Base-by-base conservation (phyloP, 371 early-diverging fungal species). In the Sporodiniella umbellata region DNA sequence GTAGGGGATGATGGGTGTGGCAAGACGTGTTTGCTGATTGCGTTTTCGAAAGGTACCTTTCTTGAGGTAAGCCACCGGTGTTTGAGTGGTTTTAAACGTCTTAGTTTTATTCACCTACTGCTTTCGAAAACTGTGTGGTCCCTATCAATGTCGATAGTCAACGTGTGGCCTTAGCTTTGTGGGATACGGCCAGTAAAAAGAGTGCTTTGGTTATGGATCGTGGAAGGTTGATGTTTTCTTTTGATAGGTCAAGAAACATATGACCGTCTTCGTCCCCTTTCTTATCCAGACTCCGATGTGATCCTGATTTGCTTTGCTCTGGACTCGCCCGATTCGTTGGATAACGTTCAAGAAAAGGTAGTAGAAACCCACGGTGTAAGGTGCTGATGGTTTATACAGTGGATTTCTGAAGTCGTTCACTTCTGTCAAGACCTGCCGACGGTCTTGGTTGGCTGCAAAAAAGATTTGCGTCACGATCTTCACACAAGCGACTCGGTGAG, bases 1-100 rank as follows among this genome's bases (percentile, higher is more conserved):
- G 95, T 97, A 40, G 98, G 98, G 43, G 97, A 96, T 68, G 96
- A 95, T 81, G 94, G 94, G 45, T 94, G 95, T 68, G 98, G 97
- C 63, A 98, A 98, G 79, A 98, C 97, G 19, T 93, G 93, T 72
- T 78, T 96, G 62, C 83, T 96, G 62, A 94, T 95, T 63, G 93
- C 92, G 61, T 96, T 90, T 58, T 87, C 90, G 47, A 90, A 87
- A 75, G 92, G 92, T 47, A 84, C 83, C 28, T 98, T 96, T 81
- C 95, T 96, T 50, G 87, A 89, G 79, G 93, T 90, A 71, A 51
- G 22, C 15, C 1, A 42, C 28, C 12, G 28, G n/a, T 42, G 3
- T 21, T 31, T 18, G 3, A 6, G 30, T 22, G 42, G 4, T 17
- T 8, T 4, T 48, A 15, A 48, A 4, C 17, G 7, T 38, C 11